Conservation (phyloP, 163 green algal species). For the Scenedesmus sp. region DNA sequence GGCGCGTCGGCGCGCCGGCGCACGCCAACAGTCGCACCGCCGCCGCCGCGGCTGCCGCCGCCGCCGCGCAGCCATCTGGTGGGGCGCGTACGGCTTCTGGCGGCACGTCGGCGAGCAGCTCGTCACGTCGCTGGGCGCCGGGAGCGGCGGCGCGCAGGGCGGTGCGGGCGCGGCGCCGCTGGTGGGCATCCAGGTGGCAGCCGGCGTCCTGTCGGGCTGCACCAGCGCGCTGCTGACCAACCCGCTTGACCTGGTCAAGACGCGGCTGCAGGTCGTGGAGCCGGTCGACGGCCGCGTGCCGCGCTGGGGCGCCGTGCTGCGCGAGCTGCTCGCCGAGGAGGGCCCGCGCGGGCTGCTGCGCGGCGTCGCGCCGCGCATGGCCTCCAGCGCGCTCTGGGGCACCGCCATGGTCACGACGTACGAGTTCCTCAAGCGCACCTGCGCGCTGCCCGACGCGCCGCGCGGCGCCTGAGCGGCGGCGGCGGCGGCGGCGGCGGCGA, state of each 20-base stretch:
- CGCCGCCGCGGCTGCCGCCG: too few species aligned
- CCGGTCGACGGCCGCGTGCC: constrained; percentile 41
- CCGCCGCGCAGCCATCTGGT: constrained; percentile 91
- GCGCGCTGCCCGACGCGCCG: constrained; percentile 61
- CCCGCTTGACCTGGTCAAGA: constrained; percentile 95
- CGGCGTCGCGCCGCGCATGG: constrained; percentile 83
- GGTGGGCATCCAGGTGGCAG: constrained; percentile 80
- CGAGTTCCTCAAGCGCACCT: constrained; percentile 91
- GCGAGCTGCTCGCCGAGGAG: constrained; percentile 72
- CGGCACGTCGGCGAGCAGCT: constrained; percentile 73
- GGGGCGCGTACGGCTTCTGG: constrained; percentile 66
- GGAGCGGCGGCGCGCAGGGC: too few species aligned
- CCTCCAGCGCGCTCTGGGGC: constrained; percentile 78
- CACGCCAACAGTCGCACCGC: too few species aligned
- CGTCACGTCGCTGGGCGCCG: too few species aligned
- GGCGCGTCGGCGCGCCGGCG: background rate
- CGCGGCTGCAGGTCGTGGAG: constrained; percentile 71
- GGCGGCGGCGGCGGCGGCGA: background rate
- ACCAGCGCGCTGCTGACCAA: constrained; percentile 86
- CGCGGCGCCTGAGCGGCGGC: background rate
- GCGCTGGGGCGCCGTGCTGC: constrained; percentile 53
- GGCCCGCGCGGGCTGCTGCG: constrained; percentile 67
- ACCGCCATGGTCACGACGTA: constrained; percentile 80
- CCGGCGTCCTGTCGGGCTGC: constrained; percentile 79
- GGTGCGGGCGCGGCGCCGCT: constrained; percentile 43